phyloP scores from a whole-genome alignment of 2,329 filamentous ascomycete species.

The Lasiodiplodia theobromae region DNA sequence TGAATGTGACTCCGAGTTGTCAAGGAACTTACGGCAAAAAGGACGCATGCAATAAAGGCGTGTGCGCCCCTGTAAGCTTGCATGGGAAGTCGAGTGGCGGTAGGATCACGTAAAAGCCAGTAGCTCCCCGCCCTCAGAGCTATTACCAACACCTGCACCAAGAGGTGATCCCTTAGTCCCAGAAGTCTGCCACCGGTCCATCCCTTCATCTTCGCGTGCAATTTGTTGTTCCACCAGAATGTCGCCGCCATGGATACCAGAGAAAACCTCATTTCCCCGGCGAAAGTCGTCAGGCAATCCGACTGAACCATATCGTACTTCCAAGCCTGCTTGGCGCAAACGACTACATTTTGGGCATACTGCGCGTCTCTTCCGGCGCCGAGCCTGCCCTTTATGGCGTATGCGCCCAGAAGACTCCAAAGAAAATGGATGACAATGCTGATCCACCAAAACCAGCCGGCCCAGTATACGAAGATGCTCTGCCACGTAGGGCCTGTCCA shows the following conservation, averaged over 20 bases:
- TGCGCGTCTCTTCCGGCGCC: slow-evolving; percentile 26
- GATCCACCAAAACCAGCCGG: slow-evolving; percentile 51
- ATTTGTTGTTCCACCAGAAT: slow-evolving; percentile 73
- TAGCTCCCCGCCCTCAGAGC: slow-evolving; percentile 58
- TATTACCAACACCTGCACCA: slow-evolving; percentile 67
- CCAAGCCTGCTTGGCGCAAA: slow-evolving; percentile 38
- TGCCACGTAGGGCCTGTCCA: slow-evolving; percentile 50
- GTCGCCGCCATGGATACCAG: slow-evolving; percentile 60
- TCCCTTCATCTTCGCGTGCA: slow-evolving; percentile 68
- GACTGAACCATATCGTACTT: slow-evolving; percentile 35
- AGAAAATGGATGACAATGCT: slow-evolving; percentile 43
- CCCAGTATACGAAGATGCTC: slow-evolving; percentile 55
- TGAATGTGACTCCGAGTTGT: not conserved
- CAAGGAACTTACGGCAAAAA: slow-evolving; percentile 60
- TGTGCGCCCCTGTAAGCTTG: slow-evolving; percentile 60
- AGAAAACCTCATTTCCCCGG: slow-evolving; percentile 39
- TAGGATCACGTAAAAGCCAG: slow-evolving; percentile 39
- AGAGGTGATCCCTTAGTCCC: slow-evolving; percentile 71
- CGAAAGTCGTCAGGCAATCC: slow-evolving; percentile 40
- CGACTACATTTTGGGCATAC: not conserved
- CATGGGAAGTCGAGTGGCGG: slow-evolving; percentile 34
- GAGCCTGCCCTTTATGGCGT: slow-evolving; percentile 33
- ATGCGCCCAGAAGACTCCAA: slow-evolving; percentile 45
- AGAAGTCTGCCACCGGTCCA: slow-evolving; percentile 56
- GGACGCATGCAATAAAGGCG: slow-evolving; percentile 60